phyloP scores from a whole-genome alignment of 75 land plant species.

The Chamaecyparis obtusa region DNA sequence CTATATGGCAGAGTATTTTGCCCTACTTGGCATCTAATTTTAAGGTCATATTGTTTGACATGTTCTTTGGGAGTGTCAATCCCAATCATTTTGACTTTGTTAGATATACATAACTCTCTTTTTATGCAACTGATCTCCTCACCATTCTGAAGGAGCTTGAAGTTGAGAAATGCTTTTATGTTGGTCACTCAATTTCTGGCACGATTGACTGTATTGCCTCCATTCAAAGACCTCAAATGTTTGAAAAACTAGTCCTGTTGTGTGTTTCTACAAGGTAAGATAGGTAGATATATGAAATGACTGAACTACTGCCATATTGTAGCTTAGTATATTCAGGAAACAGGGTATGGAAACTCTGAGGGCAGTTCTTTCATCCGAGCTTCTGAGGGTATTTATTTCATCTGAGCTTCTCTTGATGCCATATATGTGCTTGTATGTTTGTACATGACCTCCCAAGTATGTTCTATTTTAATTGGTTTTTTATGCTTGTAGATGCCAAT shows the following conservation, averaged over 20 bases:
- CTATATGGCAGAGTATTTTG: slow-evolving; percentile 52
- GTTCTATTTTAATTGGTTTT: too few species aligned
- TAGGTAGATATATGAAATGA: too few species aligned
- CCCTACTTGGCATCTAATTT: slow-evolving; percentile 39
- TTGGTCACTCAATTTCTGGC: slow-evolving; percentile 84
- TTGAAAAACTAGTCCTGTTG: slow-evolving; percentile 55
- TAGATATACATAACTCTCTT: slow-evolving; percentile 9
- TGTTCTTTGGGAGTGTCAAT: slow-evolving; percentile 34
- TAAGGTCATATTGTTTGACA: slow-evolving; percentile 56
- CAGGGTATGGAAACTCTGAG: too few species aligned
- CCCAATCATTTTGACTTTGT: slow-evolving; percentile 11
- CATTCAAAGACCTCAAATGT: slow-evolving; percentile 55
- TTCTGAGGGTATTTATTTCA: too few species aligned
- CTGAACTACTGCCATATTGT: too few species aligned
- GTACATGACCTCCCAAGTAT: too few species aligned
- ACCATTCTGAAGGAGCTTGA: slow-evolving; percentile 41
- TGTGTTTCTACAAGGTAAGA: slow-evolving; percentile 68
- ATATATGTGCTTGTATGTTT: too few species aligned
- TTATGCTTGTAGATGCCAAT: too few species aligned
- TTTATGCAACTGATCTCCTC: slow-evolving; percentile 56
- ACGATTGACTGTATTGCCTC: slow-evolving; percentile 85
- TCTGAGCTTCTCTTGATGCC: too few species aligned
- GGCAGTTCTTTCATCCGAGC: too few species aligned
- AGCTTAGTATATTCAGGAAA: too few species aligned
- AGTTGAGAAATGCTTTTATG: slow-evolving; percentile 24